Evolutionary conservation across 2,329 filamentous ascomycete species (phyloP), one percentile per base, ranked within the genome.

Genomic region (Didymella sp.): DNA sequence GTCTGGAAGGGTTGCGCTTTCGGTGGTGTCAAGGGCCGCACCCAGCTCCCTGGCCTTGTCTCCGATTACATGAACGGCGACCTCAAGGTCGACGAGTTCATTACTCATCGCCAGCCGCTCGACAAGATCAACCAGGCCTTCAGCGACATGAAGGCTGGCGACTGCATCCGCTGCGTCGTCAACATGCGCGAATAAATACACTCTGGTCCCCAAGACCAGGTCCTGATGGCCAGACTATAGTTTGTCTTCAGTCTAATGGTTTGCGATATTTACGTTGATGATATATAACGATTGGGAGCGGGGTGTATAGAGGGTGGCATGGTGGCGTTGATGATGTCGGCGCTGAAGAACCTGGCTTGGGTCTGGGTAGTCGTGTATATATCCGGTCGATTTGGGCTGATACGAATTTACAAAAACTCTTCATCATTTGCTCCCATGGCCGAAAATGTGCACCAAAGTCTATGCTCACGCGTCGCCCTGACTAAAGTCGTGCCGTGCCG

Each of bases 1-100:
- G 90, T 96, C 59, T 99, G 95, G 95, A 96, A 91, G 82, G 95
- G 95, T 51, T 98, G 94, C 76, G 95, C 95, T 17, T 99, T 99
- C 73, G 95, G 95, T 68, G 95, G 95, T 70, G 93, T 99, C 84
- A 99, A 98, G 85, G 95, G 95, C 68, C 93, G 95, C 73, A 89
- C 90, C 30, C 95, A 99, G 81, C 87, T 99, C 64, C 89, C 90
- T 44, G 88, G 85, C 57, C 87, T 99, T 37, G 92, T 99, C 22
- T 81, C 87, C 66, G 94, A 98, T 79, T 99, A 99, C 81, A 84
- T 96, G 77, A 85, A 85, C 50, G 93, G 93, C 69, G 86, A 89
- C 74, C 88, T 99, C 75, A 98, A 97, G 88, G 95, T 98, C 42
- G 94, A 98, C 76, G 95, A 99, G 82, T 98, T 98, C 83, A 98